Evolutionary conservation across 192 early-diverging fungal genomes (phyloP), one percentile per base, ranked within the genome.

Genomic region (Kickxella alabastrina): DNA sequence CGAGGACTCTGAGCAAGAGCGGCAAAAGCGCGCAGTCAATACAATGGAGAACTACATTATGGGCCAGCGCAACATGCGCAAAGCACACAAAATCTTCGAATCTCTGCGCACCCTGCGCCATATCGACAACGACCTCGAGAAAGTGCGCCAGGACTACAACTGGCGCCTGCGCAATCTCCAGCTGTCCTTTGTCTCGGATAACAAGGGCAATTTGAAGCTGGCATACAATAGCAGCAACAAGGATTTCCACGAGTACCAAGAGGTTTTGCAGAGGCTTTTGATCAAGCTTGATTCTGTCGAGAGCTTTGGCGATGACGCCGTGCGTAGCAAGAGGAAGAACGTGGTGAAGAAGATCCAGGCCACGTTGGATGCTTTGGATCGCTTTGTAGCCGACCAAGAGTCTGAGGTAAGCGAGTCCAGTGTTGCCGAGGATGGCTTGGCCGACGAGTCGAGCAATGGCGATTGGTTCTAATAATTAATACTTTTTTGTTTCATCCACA

Each of bases 111-210:
- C 41, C 22, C 40, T 73, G 15, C 47, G 42, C n/a, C 28, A 43
- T 7, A 61, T 73, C 10, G 58, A 61, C 43, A 24, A 31, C 23
- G 62, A 65, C 34, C 45, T 73, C n/a, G 69, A 65, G 9, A 18
- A 10, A 12, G 50, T 62, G n/a, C 62, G 69, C 21, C 21, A 42
- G n/a, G 49, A 65, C 46, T 73, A 73, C 39, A 65, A 59, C 49
- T 39, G 28, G 23, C 62, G 58, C 28, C 39, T 73, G 10, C 54
- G 32, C 21, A 63, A 73, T 43, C 65, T 63, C 8, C 69, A 73
- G 50, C 38, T 73, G 39, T 65, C 69, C 19, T 73, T 73, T 62
- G 58, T 73, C 0, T 61, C 69, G 0, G 69, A 73, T 49, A 65
- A 62, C 44, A 41, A 52, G n/a, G 69, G 69, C 9, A 37, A 57